Evolutionary conservation across 2,329 filamentous ascomycete genomes (phyloP).

Genomic region (Sordariomycetes sp.): DNA sequence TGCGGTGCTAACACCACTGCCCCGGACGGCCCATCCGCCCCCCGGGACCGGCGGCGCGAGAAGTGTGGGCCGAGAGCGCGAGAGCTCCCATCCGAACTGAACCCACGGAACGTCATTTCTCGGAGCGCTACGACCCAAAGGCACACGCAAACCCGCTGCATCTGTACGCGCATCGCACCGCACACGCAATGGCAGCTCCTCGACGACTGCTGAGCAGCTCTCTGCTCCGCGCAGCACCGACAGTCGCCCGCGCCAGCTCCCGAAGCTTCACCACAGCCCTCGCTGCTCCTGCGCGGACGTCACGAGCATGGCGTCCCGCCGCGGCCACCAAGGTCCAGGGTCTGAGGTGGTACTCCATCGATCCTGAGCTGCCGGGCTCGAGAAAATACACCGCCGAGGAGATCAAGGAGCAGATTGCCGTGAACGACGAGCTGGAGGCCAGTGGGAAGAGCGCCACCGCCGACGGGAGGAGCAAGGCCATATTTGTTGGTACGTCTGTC

Average conservation of each 20-base stretch:
- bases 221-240: constrained; percentile 1
- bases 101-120: no score
- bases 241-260: background rate
- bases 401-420: constrained; percentile 25
- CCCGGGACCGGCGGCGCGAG: no score
- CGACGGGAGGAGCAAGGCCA: constrained; percentile 13
- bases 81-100: no score
- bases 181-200: constrained; percentile 2
- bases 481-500: constrained; percentile 35
- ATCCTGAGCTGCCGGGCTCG: no score
- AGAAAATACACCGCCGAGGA: constrained; percentile 3
- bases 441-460: constrained; percentile 7
- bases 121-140: no score
- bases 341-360: constrained; percentile 17
- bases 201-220: constrained; percentile 2
- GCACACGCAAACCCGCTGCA: no score
- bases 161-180: no score
- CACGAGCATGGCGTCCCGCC: background rate
- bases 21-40: no score
- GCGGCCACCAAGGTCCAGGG: background rate
- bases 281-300: no score
- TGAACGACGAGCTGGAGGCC: constrained; percentile 11
- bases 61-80: no score
- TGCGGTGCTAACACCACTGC: no score
- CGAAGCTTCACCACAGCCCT: background rate